These are phyloP conservation scores for Daldinia concentrica DNA, from an alignment of 495 filamentous ascomycete species.

Conservation along the genomic window DNA sequence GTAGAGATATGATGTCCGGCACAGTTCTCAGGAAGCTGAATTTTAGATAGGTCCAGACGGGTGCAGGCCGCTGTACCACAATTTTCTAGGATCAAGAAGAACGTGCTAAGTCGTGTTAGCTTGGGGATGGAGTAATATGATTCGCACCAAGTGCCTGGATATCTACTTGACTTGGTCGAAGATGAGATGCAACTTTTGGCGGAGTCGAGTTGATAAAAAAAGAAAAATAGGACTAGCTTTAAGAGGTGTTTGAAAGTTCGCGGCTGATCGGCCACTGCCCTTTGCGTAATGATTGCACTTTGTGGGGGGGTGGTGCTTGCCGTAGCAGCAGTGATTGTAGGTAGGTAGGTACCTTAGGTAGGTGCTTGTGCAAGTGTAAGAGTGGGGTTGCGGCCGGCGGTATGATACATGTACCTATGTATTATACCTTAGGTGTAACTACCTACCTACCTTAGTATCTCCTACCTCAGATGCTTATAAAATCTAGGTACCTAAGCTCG, in stretches of 20 bases:
- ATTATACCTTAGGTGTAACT: not conserved
- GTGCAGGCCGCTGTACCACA: conserved; percentile 49
- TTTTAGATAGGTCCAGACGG: conserved; percentile 43
- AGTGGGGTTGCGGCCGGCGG: conserved; percentile 4
- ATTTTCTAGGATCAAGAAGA: conserved; percentile 33
- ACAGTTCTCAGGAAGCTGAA: conserved; percentile 32
- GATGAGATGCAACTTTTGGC: conserved; percentile 22
- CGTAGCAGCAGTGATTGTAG: conserved; percentile 9
- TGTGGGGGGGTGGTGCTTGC: conserved; percentile 31
- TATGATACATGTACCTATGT: not conserved
- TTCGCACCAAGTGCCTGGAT: conserved; percentile 3
- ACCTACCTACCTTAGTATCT: not conserved
- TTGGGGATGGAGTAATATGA: conserved; percentile 2
- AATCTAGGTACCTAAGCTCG: too few relatives aligned
- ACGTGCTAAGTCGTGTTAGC: conserved; percentile 1
- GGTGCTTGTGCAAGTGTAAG: not conserved
- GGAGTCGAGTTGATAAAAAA: conserved; percentile 30
- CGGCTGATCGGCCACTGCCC: conserved; percentile 38
- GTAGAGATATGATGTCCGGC: conserved; percentile 31
- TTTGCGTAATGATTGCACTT: conserved; percentile 41
- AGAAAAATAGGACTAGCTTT: conserved; percentile 25
- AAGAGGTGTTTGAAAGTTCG: conserved; percentile 38
- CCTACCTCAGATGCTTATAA: too few relatives aligned
- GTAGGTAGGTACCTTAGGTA: conserved; percentile 10
- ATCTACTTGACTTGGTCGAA: conserved; percentile 19